Evolutionary conservation across 352 stramenopile species (phyloP), one percentile per base, ranked within the genome.

Genomic region (Pythium graminicola): DNA sequence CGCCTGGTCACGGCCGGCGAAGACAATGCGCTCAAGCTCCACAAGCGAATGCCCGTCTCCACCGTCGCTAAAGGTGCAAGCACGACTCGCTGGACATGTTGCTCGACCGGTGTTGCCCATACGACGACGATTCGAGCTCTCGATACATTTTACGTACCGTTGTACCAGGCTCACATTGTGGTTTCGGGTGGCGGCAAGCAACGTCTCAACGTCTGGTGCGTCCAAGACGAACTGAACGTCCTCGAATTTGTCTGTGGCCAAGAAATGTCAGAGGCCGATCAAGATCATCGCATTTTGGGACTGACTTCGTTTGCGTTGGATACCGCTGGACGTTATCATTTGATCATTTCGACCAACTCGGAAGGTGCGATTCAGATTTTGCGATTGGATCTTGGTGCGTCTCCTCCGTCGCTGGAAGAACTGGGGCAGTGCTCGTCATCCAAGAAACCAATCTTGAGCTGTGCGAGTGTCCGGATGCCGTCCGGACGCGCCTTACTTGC

Each of bases 251-350:
- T 94, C 11, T 82, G 66, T 29, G 72, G 80, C 28, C 71, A 83
- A n/a, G 81, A 90, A 50, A 69, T 62, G 33, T 56, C 51, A 1
- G 67, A 76, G 13, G 75, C 72, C 28, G 58, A 76, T 11, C 84
- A 94, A 32, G 84, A 94, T 50, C 84, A 94, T 50, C 84, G 84
- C 47, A 92, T 94, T 49, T 71, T 94, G 19, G 78, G 76, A 0
- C 65, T 94, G 27, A 60, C 65, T 8, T 83, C 78, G 8, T 88
- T 90, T 63, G 23, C 53, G 1, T 28, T 89, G 10, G 46, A 19
- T 0, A 19, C n/a, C 0, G 32, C 14, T 41, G 59, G 76, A 6
- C 51, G 47, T 6, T 76, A 73, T 55, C 74, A 70, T 14, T 51
- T 91, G 19, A 67, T 93, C 29, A 49, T 76, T 1, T 73, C 82